A percentile compares a stretch with the other conserved stretches of the same genome.
Evolutionary conservation across 1,139 yeast genomes (phyloP).

Genomic region (Chernovozyma sophiae-reginae): DNA sequence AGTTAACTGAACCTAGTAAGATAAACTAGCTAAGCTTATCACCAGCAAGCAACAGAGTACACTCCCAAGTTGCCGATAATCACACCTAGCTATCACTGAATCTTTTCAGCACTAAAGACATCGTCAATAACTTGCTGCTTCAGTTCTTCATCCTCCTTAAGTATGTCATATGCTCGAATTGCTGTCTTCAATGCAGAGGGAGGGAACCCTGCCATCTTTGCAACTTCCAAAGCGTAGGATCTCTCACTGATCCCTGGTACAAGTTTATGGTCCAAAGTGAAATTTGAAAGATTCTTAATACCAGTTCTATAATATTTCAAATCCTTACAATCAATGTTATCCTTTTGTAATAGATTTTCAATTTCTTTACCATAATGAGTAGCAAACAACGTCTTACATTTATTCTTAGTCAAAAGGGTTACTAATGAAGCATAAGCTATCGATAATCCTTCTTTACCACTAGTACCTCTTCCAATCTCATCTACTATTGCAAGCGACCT

Average conservation of each 20-base stretch:
- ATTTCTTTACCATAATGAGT: constrained; percentile 87
- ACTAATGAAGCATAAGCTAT: constrained; percentile 80
- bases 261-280: constrained; percentile 60
- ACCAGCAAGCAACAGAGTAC: too few species aligned
- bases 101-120: too few species aligned
- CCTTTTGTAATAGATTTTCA: constrained; percentile 22
- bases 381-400: constrained; percentile 81
- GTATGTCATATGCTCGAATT: neutral
- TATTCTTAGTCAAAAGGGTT: constrained; percentile 51
- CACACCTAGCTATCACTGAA: too few species aligned
- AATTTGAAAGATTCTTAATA: constrained; percentile 21
- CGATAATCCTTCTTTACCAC: constrained; percentile 84
- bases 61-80: too few species aligned
- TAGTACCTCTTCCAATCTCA: constrained; percentile 96
- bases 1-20: too few species aligned
- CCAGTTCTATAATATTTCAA: constrained; percentile 52
- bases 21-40: too few species aligned
- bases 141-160: too few species aligned
- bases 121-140: too few species aligned
- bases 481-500: constrained; percentile 83
- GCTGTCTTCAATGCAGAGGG: constrained; percentile 52
- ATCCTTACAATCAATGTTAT: constrained; percentile 23
- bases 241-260: constrained; percentile 68
- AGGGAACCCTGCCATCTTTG: constrained; percentile 83
- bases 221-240: constrained; percentile 85